A percentile compares a stretch with the other conserved stretches of the same genome.
These are phyloP conservation scores for Fomitopsis serialis DNA, from an alignment of 768 basidiomycete genomes.

Conservation along the genomic window DNA sequence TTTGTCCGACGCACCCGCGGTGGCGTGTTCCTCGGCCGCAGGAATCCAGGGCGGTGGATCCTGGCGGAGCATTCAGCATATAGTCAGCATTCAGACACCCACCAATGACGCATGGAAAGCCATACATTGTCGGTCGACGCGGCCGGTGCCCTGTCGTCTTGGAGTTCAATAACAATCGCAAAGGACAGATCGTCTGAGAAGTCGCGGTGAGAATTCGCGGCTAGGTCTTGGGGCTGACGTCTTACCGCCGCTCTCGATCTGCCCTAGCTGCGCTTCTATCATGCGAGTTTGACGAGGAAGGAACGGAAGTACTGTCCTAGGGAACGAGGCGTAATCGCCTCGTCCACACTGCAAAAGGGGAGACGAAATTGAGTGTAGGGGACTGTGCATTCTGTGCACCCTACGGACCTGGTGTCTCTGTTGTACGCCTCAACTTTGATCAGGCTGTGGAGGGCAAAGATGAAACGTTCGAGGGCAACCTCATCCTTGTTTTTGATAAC, in stretches of 20 bases:
- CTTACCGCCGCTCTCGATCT: conserved; percentile 49
- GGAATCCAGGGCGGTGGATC: conserved; percentile 81
- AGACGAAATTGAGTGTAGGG: neutral
- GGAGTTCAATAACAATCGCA: conserved; percentile 76
- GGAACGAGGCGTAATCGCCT: conserved; percentile 57
- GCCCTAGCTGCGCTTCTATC: conserved; percentile 67
- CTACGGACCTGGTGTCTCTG: conserved; percentile 56
- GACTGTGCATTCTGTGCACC: neutral
- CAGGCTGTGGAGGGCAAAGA: conserved; percentile 85
- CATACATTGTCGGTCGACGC: conserved; percentile 41
- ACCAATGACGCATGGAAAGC: neutral
- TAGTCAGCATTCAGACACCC: neutral
- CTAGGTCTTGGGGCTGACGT: neutral
- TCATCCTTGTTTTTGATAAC: conserved; percentile 82
- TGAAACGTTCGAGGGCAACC: conserved; percentile 80
- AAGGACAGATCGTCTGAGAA: conserved; percentile 55
- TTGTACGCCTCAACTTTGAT: conserved; percentile 64
- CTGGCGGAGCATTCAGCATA: conserved; percentile 21
- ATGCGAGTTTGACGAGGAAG: conserved; percentile 75
- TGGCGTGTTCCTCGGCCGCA: conserved; percentile 64
- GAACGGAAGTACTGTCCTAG: conserved; percentile 78
- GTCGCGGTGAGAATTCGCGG: neutral
- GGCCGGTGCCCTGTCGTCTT: conserved; percentile 56
- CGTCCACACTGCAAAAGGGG: conserved; percentile 48
- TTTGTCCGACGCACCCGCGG: conserved; percentile 54